phyloP scores from a whole-genome alignment of 148 eudicot species.

The Persicaria tinctoria region DNA sequence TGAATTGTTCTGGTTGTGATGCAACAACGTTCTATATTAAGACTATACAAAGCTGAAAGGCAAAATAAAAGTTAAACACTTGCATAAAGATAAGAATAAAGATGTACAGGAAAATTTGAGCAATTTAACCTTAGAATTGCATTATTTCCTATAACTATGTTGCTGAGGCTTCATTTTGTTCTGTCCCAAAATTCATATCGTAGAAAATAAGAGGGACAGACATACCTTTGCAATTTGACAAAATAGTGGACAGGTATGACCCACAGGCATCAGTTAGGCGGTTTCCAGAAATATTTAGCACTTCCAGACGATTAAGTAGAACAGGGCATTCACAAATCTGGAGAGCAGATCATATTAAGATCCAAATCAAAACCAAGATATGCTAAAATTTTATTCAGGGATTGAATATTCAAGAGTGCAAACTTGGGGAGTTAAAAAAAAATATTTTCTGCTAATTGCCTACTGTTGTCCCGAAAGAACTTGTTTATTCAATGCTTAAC shows the following conservation, averaged over 20 bases:
- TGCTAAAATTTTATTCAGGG: not conserved
- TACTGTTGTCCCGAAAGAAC: not conserved
- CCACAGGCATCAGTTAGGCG: slow-evolving; percentile 88
- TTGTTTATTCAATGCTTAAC: not conserved
- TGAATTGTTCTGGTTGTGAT: slow-evolving; percentile 86
- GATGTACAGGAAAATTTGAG: not conserved
- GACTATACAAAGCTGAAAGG: slow-evolving; percentile 70
- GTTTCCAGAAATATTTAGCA: slow-evolving; percentile 84
- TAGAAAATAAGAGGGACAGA: not conserved
- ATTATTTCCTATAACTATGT: not conserved
- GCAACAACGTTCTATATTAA: slow-evolving; percentile 78
- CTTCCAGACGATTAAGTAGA: slow-evolving; percentile 77
- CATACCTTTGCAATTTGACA: slow-evolving; percentile 75
- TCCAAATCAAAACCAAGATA: not conserved
- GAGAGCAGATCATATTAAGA: not conserved
- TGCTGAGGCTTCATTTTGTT: not conserved
- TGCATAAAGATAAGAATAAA: not conserved
- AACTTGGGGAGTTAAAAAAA: not conserved
- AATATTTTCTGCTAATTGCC: not conserved
- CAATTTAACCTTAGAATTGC: not conserved
- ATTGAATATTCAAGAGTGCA: too few relatives aligned
- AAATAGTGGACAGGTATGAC: slow-evolving; percentile 57
- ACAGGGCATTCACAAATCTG: slow-evolving; percentile 96
- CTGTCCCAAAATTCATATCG: not conserved
- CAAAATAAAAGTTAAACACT: slow-evolving; percentile 1